Evolutionary conservation across 805 yeast genomes (phyloP), one percentile per base, ranked within the genome.

Genomic region (Brettanomyces nanus): DNA sequence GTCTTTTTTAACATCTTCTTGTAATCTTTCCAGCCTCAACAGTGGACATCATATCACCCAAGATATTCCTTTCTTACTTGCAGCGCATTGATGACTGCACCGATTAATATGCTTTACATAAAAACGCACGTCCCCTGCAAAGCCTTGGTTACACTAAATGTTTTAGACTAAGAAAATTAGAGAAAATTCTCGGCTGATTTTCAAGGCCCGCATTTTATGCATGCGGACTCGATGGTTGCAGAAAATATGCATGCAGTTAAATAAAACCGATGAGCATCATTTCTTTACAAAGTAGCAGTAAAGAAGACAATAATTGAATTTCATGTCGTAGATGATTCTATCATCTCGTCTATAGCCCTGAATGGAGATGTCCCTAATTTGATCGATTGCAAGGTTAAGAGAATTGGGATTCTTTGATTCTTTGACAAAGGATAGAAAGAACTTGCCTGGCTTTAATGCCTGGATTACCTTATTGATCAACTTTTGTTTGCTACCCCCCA

Each of bases 401-500:
- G 7, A 9, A 13, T 19, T 23, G 6, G 9, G 30, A 14, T 33
- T 25, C 14, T 30, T 31, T 17, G 34, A 43, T n/a, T 63, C 66
- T 32, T 64, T 62, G 7, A 38, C 30, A 19, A 35, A 21, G 3
- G 38, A 28, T 26, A 43, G 13, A 6, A 42, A 35, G 22, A 90
- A 86, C 53, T 76, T 78, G 17, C 77, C 75, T 3, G 97, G 97
- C 39, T 68, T 67, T 58, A 90, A 80, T 21, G 82, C 69, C 4
- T 61, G 51, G 46, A 87, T 65, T 2, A 87, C 80, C 28, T 71
- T 73, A 30, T 61, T 47, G 44, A 85, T 58, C 7, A 85, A 77
- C n/a, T 69, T 71, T 23, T 69, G 54, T 49, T 80, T 73, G 45
- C 67, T 61, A 28, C 65, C 63, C 11, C 56, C 48, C 6, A 82